These are phyloP conservation scores for Aphanomyces cochlioides DNA, from an alignment of 352 stramenopile species.

Conservation along the genomic window DNA sequence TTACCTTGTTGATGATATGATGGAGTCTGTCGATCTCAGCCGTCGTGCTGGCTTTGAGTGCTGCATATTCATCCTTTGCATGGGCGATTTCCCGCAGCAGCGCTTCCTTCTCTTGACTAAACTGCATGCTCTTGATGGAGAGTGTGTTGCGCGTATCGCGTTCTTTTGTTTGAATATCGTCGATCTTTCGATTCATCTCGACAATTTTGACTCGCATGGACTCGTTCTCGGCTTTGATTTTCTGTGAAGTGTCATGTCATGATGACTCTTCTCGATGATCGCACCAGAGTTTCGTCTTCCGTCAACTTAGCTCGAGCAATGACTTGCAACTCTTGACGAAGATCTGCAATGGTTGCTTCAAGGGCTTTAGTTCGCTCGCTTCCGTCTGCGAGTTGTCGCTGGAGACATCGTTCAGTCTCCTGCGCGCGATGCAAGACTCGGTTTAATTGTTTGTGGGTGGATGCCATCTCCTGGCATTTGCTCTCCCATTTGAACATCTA, in stretches of 20 bases:
- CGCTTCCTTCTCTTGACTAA: constrained; percentile 11
- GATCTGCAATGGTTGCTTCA: neutral
- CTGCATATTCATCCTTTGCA: neutral
- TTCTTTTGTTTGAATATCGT: constrained; percentile 8
- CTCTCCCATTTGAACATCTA: constrained; percentile 21
- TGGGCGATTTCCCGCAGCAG: neutral
- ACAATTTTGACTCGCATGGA: constrained; percentile 7
- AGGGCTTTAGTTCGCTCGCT: neutral
- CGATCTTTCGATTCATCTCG: neutral
- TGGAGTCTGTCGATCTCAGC: neutral
- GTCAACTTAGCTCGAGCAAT: constrained; percentile 3
- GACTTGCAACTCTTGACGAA: neutral
- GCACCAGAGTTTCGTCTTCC: constrained; percentile 2
- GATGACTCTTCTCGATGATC: neutral
- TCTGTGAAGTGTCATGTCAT: neutral
- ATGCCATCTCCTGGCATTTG: neutral
- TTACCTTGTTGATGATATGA: neutral
- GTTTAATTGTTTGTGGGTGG: constrained; percentile 11
- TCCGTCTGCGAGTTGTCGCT: neutral
- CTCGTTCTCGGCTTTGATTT: constrained; percentile 7
- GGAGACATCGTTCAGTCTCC: neutral
- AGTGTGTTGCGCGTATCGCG: constrained; percentile 7
- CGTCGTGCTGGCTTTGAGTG: neutral
- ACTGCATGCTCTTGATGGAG: constrained; percentile 13
- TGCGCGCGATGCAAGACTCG: neutral